Evolutionary conservation across 306 rosid species (phyloP).

Genomic region (Begonia peltatifolia): DNA sequence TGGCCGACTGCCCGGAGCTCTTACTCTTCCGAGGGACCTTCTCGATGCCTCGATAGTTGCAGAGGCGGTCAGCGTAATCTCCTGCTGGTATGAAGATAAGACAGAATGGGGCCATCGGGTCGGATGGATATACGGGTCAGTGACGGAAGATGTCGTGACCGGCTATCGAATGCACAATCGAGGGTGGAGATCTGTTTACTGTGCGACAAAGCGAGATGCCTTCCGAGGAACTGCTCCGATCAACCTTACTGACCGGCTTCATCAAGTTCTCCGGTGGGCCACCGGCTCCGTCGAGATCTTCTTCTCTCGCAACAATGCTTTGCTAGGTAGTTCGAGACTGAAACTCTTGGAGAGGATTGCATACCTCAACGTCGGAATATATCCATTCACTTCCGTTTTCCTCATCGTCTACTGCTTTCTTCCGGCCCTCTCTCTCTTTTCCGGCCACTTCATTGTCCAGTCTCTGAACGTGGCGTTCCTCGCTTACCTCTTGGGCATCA

Average conservation of each 20-base stretch:
- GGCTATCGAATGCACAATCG: slow-evolving; percentile 96
- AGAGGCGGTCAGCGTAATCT: slow-evolving; percentile 87
- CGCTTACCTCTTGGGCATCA: slow-evolving; percentile 55
- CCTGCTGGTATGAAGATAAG: slow-evolving; percentile 97
- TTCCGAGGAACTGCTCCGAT: slow-evolving; percentile 98
- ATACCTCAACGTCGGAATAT: slow-evolving; percentile 87
- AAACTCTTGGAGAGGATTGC: slow-evolving; percentile 74
- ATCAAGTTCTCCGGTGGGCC: slow-evolving; percentile 97
- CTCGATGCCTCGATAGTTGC: slow-evolving; percentile 94
- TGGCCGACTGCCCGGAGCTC: slow-evolving; percentile 93
- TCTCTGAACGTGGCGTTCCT: slow-evolving; percentile 74
- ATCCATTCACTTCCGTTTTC: slow-evolving; percentile 89
- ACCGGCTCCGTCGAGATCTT: slow-evolving; percentile 95
- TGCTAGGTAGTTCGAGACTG: slow-evolving; percentile 70
- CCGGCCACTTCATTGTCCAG: slow-evolving; percentile 92
- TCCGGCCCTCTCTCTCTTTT: slow-evolving; percentile 89
- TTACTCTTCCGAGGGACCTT: slow-evolving; percentile 66
- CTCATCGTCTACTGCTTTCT: slow-evolving; percentile 97
- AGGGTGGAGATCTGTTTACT: slow-evolving; percentile 92
- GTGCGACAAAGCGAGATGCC: slow-evolving; percentile 93
- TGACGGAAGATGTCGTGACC: slow-evolving; percentile 94
- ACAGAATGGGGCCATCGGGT: slow-evolving; percentile 99
- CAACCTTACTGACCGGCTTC: slow-evolving; percentile 88
- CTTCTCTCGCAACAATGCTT: slow-evolving; percentile 90
- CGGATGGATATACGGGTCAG: slow-evolving; percentile 97